phyloP scores from a whole-genome alignment of 108 stramenopile genomes.

The Licmophora abbreviata region DNA sequence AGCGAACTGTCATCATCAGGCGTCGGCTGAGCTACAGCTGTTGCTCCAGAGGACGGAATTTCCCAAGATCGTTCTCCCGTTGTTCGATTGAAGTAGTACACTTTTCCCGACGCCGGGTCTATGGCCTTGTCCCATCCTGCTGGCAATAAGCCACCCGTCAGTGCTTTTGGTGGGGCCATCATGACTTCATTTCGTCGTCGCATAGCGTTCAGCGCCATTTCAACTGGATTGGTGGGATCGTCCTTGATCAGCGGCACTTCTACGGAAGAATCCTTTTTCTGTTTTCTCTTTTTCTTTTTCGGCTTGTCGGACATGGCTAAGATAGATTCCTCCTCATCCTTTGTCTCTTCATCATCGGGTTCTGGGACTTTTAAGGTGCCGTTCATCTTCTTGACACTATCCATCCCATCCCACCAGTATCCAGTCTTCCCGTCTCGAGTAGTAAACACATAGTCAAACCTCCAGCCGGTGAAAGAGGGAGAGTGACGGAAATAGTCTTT shows the following conservation, averaged over 20 bases:
- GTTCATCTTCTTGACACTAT: constrained; percentile 38
- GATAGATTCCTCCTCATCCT: background rate
- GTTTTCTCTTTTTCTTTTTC: constrained; percentile 42
- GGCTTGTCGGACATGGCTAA: constrained; percentile 1
- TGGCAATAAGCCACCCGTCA: constrained; percentile 14
- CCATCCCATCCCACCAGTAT: constrained; percentile 87
- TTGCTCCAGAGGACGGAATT: constrained; percentile 20
- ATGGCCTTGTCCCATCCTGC: constrained; percentile 46
- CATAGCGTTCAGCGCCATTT: constrained; percentile 58
- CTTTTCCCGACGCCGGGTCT: constrained; percentile 59
- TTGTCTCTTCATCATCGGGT: constrained; percentile 7
- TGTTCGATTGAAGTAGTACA: constrained; percentile 60
- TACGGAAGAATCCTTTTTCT: background rate
- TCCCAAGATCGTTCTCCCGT: constrained; percentile 54
- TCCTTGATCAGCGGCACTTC: constrained; percentile 26
- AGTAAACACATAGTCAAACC: constrained; percentile 81
- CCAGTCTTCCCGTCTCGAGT: constrained; percentile 63
- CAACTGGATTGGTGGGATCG: constrained; percentile 64
- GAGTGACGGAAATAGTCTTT: constrained; percentile 52
- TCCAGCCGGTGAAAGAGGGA: constrained; percentile 56
- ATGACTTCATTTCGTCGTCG: constrained; percentile 38
- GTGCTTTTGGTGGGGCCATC: constrained; percentile 14
- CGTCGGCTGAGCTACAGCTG: background rate
- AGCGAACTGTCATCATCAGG: constrained; percentile 10
- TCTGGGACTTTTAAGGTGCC: constrained; percentile 20